phyloP scores from a whole-genome alignment of 768 basidiomycete species.

The Myochromella boudieri region DNA sequence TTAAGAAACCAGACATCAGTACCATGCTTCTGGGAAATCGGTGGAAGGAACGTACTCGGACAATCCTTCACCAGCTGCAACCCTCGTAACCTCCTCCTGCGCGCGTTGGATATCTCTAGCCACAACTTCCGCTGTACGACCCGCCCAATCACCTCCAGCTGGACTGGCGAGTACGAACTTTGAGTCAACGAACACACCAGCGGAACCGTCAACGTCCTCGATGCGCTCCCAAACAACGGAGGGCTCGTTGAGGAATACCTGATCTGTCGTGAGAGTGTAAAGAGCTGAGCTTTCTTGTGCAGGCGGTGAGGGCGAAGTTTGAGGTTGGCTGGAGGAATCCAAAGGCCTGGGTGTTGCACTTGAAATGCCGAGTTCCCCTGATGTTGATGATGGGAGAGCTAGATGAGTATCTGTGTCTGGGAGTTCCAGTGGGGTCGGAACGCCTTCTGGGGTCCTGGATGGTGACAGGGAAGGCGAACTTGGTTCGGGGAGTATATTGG shows the following conservation, averaged over 20 bases:
- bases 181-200: slow-evolving; percentile 76
- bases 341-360: neutral
- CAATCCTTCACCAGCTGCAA: slow-evolving; percentile 28
- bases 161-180: slow-evolving; percentile 63
- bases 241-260: slow-evolving; percentile 73
- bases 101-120: slow-evolving; percentile 46
- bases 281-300: slow-evolving; percentile 39
- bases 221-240: slow-evolving; percentile 90
- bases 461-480: neutral
- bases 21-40: neutral
- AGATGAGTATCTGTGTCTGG: neutral
- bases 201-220: slow-evolving; percentile 83
- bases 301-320: neutral
- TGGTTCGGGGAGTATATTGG: neutral
- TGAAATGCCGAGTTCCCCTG: neutral
- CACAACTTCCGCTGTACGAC: slow-evolving; percentile 64
- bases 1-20: slow-evolving; percentile 7
- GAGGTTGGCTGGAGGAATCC: slow-evolving; percentile 7
- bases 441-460: neutral
- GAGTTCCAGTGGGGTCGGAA: neutral
- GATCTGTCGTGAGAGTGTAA: slow-evolving; percentile 85
- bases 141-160: slow-evolving; percentile 79
- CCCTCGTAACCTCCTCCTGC: slow-evolving; percentile 28
- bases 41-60: slow-evolving; percentile 60
- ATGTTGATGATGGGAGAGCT: neutral